Base-by-base conservation (phyloP, 1,284 basidiomycete species). In the Ceratobasidium theobromae region DNA sequence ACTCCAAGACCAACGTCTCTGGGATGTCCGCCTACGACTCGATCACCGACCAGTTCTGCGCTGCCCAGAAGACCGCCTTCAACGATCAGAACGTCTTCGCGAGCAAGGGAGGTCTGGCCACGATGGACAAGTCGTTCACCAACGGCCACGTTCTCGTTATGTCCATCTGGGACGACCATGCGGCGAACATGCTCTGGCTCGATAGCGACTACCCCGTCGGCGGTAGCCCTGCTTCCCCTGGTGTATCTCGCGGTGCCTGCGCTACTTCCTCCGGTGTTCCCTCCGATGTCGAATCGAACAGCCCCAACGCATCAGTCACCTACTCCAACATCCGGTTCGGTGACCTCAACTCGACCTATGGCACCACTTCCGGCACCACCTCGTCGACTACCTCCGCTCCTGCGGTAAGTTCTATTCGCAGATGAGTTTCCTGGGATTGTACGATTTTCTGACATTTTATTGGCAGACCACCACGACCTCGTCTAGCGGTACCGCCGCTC, bases 251-350 rank as follows among this genome's bases (percentile, higher is more conserved):
- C 72, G 84, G 84, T 67, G 77, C 79, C 11, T 85, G 84, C 74
- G n/a, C 64, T 14, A 66, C 69, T 21, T 48, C 38, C n/a, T 70
- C 69, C 25, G 69, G 69, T 53, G 35, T 33, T 23, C 52, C 58
- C 33, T 21, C 35, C 21, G 67, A 66, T 30, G 64, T 70, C 33
- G 69, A 70, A 74, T 70, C 74, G 38, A 41, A 65, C 18, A 41
- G 28, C 43, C 25, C 67, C 53, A 69, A 70, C 53, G 67, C 71
- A 8, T 55, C 75, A 51, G 69, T 68, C 30, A 68, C 57, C 41
- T 83, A 84, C 72, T 84, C 82, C 32, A 83, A 84, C 79, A 83
- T 85, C 76, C 80, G 78, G 71, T 79, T 80, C 71, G 83, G 83
- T 58, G 76, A 78, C 69, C 79, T 84, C 72, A 80, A 79, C 68